These are phyloP conservation scores for Vaccinium darrowii DNA, from an alignment of 148 eudicot species.

Conservation along the genomic window DNA sequence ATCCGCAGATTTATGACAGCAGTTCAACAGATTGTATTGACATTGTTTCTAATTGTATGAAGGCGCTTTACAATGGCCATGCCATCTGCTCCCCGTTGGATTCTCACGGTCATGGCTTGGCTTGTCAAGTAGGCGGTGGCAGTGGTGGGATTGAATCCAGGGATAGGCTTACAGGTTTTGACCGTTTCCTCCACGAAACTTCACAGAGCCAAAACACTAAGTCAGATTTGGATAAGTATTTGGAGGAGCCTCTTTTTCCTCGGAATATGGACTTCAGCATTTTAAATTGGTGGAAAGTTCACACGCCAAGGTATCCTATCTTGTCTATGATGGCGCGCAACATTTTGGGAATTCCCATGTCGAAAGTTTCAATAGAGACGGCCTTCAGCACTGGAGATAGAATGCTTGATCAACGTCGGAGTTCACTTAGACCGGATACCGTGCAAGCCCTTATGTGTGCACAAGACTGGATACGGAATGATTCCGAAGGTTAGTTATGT, in stretches of 20 bases:
- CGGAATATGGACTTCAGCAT: slow-evolving; percentile 68
- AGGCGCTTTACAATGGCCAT: slow-evolving; percentile 70
- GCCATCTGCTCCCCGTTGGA: slow-evolving; percentile 40
- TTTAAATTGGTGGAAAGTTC: slow-evolving; percentile 88
- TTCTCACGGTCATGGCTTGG: slow-evolving; percentile 29
- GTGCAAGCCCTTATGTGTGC: slow-evolving; percentile 85
- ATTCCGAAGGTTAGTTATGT: slow-evolving; percentile 32
- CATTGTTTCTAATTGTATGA: slow-evolving; percentile 52
- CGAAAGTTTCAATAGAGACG: slow-evolving; percentile 54
- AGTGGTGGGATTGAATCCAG: slow-evolving; percentile 50
- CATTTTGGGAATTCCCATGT: slow-evolving; percentile 71
- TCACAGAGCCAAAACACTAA: slow-evolving; percentile 60
- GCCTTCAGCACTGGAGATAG: slow-evolving; percentile 49
- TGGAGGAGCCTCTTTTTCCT: slow-evolving; percentile 90
- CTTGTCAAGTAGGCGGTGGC: slow-evolving; percentile 45
- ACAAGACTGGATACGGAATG: slow-evolving; percentile 68
- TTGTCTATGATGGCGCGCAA: slow-evolving; percentile 87
- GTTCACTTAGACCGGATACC: slow-evolving; percentile 70
- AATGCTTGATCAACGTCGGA: slow-evolving; percentile 48
- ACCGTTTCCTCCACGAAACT: slow-evolving; percentile 66
- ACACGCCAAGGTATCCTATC: slow-evolving; percentile 80
- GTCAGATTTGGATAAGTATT: slow-evolving; percentile 79
- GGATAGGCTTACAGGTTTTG: slow-evolving; percentile 77
- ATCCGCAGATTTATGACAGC: slow-evolving; percentile 60
- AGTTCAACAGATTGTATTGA: slow-evolving; percentile 39